Percentiles rank a stretch among this genome's conserved stretches.
Evolutionary conservation across 441 rosid genomes (phyloP).

Genomic region (Capsella rubella): DNA sequence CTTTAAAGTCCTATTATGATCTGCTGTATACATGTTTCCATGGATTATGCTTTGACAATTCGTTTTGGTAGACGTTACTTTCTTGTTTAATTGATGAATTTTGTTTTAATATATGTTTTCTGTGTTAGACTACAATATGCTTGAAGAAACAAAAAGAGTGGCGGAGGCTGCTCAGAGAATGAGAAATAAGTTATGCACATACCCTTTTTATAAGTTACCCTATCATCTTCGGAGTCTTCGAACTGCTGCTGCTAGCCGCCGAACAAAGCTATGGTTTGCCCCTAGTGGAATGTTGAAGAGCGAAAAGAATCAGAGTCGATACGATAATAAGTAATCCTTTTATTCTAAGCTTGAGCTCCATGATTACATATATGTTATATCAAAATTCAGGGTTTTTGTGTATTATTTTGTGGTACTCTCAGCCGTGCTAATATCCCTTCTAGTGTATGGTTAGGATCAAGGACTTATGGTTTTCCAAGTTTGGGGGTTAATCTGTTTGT

Average conservation of each 20-base stretch:
- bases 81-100: neutral
- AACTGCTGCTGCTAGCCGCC: constrained; percentile 61
- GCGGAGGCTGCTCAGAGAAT: constrained; percentile 73
- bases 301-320: constrained; percentile 64
- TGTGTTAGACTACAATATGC: constrained; percentile 69
- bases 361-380: neutral
- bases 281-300: constrained; percentile 81
- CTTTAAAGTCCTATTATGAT: neutral
- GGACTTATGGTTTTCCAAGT: neutral
- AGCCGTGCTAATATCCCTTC: neutral
- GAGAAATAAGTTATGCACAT: constrained; percentile 54
- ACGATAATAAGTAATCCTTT: constrained; percentile 50
- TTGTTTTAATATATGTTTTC: neutral
- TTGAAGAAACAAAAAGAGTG: constrained; percentile 82
- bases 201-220: constrained; percentile 48
- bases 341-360: neutral
- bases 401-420: neutral
- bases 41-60: neutral
- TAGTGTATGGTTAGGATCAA: neutral
- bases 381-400: neutral
- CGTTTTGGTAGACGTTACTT: neutral
- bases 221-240: constrained; percentile 49
- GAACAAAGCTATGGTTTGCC: constrained; percentile 66
- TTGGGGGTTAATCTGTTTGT: neutral
- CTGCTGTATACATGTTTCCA: neutral